Percentiles rank a stretch among this genome's conserved stretches.
Conservation (phyloP, 495 filamentous ascomycete species). For the Glonium stellatum region DNA sequence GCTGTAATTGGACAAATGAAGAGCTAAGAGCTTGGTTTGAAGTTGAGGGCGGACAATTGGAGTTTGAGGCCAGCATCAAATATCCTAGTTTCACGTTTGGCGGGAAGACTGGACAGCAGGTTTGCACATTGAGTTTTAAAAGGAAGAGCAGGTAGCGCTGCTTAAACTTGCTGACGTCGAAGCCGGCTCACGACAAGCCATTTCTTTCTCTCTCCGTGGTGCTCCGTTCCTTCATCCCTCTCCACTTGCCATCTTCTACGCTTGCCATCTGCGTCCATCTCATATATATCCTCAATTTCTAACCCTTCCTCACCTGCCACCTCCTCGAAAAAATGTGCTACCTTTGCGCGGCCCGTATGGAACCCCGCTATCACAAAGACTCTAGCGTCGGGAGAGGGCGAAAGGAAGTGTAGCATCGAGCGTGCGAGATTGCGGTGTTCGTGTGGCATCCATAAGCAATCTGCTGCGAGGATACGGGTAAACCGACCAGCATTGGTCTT, state of each 20-base stretch:
- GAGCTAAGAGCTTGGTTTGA: slow-evolving; percentile 76
- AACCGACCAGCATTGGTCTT: slow-evolving; percentile 44
- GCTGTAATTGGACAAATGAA: slow-evolving; percentile 95
- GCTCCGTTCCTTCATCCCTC: slow-evolving; percentile 55
- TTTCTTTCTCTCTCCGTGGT: slow-evolving; percentile 57
- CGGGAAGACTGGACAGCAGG: slow-evolving; percentile 74
- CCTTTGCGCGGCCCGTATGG: slow-evolving; percentile 71
- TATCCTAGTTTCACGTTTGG: slow-evolving; percentile 85
- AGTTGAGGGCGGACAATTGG: slow-evolving; percentile 39
- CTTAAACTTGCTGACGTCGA: background rate
- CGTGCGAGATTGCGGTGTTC: slow-evolving; percentile 65
- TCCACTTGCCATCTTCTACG: slow-evolving; percentile 55
- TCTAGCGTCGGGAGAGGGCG: slow-evolving; percentile 40
- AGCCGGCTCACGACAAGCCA: slow-evolving; percentile 69
- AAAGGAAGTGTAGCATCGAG: slow-evolving; percentile 69
- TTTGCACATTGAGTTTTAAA: slow-evolving; percentile 74
- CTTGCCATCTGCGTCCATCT: slow-evolving; percentile 63
- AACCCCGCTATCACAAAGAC: slow-evolving; percentile 71
- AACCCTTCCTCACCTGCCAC: slow-evolving; percentile 49
- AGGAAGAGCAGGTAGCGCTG: slow-evolving; percentile 29
- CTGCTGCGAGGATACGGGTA: slow-evolving; percentile 67
- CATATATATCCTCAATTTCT: slow-evolving; percentile 62
- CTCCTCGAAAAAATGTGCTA: slow-evolving; percentile 66
- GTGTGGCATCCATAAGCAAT: slow-evolving; percentile 79
- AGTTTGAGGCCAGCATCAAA: slow-evolving; percentile 57